phyloP scores from a whole-genome alignment of 768 basidiomycete species.

The Mycena indigotica region DNA sequence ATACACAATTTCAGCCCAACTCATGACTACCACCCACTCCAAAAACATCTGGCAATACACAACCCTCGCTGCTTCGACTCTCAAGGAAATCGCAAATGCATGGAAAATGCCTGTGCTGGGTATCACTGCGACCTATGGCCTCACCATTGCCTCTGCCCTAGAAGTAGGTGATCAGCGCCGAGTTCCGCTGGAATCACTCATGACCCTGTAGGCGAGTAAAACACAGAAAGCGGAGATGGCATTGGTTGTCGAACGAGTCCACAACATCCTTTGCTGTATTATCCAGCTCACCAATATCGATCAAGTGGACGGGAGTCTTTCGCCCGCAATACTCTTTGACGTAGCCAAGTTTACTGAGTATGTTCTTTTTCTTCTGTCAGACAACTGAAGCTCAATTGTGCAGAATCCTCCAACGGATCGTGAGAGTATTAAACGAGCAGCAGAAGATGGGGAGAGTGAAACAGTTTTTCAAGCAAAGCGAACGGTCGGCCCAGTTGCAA shows the following conservation, averaged over 20 bases:
- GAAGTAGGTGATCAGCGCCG: not conserved
- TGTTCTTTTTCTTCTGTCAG: not conserved
- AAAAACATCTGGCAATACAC: not conserved
- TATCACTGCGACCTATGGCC: not conserved
- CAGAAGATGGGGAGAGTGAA: not conserved
- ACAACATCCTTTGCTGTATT: not conserved
- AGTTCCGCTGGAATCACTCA: not conserved
- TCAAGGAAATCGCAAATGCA: not conserved
- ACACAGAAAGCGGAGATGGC: not conserved
- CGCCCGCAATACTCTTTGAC: not conserved
- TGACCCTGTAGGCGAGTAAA: not conserved
- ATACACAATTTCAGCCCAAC: too few relatives aligned
- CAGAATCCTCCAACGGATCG: not conserved
- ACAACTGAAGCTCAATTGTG: too few relatives aligned
- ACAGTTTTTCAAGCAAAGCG: constrained; percentile 4
- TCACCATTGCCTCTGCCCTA: not conserved
- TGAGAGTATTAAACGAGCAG: not conserved
- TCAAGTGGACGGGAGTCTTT: not conserved
- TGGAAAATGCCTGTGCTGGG: not conserved
- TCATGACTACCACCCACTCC: not conserved
- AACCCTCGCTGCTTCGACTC: not conserved
- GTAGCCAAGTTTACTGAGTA: not conserved
- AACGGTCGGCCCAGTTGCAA: not conserved
- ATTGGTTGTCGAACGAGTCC: not conserved
- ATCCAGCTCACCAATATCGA: not conserved